Evolutionary conservation across 2,329 filamentous ascomycete genomes (phyloP), one percentile per base, ranked within the genome.

Genomic region (Exophiala phaeomuriformis): DNA sequence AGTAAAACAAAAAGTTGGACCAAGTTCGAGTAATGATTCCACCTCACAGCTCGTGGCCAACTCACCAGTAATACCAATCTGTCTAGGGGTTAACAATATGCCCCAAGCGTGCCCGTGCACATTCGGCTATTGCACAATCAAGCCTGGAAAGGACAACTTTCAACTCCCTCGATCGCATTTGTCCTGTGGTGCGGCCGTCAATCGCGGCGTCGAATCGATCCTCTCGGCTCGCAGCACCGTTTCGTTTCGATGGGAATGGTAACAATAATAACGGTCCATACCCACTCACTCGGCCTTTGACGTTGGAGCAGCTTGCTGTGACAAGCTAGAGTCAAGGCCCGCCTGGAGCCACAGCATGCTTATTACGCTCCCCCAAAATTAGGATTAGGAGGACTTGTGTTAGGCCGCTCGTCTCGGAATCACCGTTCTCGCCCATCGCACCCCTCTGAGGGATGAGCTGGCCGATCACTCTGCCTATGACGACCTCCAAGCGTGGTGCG

Each of bases 401-500:
- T 28, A 28, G 39, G 39, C 39, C 5, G 5, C 10, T 10, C 5
- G 3, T 10, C 10, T 41, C 9, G 12, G 9, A 39, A 9, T 4
- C 12, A 5, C 5, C 28, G 43, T 47, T n/a, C 32, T 33, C 52
- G 54, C 42, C 45, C 40, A 50, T 50, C 48, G 47, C 47, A 9
- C 42, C 54, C 33, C 28, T 28, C 30, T 40, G 49, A 40, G 39
- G 47, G 39, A 47, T 36, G 39, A 45, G 27, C 28, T 4, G 28
- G 28, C 6, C 42, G 49, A 51, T 56, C 37, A 32, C 37, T 42
- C 47, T 42, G 28, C 42, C 47, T 46, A 56, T 30, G 35, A 42
- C 12, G 39, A 27, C 30, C 27, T 31, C 44, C 28, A 43, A 19
- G 30, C 12, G 40, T 30, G 39, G 31, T 50, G 30, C 48, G 48